Evolutionary conservation across 2,329 filamentous ascomycete genomes (phyloP).

Genomic region (Thelonectria blattea): DNA sequence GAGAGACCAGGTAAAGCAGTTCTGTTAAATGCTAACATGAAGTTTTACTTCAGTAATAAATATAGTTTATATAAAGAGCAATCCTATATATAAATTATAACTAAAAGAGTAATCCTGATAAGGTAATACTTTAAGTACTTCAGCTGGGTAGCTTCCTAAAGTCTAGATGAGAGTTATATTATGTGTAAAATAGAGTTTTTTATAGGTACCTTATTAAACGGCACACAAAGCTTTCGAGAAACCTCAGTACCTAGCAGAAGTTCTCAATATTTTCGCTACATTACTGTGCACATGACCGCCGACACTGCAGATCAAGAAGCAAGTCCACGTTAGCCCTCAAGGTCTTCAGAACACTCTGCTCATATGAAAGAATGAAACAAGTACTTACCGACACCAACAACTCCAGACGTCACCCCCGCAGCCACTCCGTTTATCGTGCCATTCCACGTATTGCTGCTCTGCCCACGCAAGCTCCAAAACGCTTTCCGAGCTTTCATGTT

Average conservation of each 20-base stretch:
- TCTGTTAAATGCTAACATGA: no score
- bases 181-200: no score
- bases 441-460: conserved; percentile 3
- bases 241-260: neutral
- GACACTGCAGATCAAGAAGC: neutral
- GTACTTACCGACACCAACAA: conserved; percentile 7
- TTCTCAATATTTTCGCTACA: neutral
- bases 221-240: neutral
- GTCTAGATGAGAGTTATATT: no score
- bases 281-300: neutral
- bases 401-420: conserved; percentile 5
- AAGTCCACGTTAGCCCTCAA: neutral
- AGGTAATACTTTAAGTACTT: no score
- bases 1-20: no score
- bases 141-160: no score
- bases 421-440: conserved; percentile 13
- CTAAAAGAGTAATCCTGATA: no score
- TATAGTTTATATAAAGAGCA: no score
- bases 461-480: neutral
- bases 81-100: no score
- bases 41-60: no score
- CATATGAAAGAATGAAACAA: neutral
- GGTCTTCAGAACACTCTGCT: neutral
- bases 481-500: neutral
- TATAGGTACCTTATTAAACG: no score